These are phyloP conservation scores for Lipomyces orientalis DNA, from an alignment of 805 yeast genomes.

Conservation along the genomic window DNA sequence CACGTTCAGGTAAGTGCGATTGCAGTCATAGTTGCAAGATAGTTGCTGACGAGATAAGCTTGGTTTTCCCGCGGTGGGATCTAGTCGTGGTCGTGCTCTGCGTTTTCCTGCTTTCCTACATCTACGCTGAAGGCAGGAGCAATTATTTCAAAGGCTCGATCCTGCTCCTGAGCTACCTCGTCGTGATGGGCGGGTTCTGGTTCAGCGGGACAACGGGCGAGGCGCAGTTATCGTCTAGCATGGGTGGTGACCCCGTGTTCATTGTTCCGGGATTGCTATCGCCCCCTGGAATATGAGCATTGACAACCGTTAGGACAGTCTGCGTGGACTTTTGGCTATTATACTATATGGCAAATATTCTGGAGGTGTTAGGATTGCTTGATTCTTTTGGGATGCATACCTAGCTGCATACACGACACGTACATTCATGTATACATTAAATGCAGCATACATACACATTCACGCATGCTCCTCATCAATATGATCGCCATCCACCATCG, in stretches of 20 bases:
- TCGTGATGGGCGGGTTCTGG: conserved; percentile 81
- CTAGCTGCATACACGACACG: neutral
- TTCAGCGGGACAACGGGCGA: conserved; percentile 55
- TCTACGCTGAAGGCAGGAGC: conserved; percentile 95
- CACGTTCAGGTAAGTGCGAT: conserved; percentile 34
- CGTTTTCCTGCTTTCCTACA: conserved; percentile 86
- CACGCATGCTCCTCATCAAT: neutral
- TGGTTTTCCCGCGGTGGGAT: conserved; percentile 96
- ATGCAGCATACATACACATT: too few species aligned
- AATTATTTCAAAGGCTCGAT: conserved; percentile 92
- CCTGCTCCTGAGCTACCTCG: conserved; percentile 75
- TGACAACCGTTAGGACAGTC: neutral
- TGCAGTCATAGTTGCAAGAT: neutral
- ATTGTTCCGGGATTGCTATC: conserved; percentile 41
- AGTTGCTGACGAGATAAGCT: conserved; percentile 48
- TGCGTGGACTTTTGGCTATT: neutral
- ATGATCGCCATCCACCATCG: neutral
- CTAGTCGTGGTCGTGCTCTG: conserved; percentile 82
- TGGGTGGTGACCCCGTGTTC: conserved; percentile 7
- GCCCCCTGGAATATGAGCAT: neutral
- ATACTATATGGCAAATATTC: neutral
- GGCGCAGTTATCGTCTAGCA: conserved; percentile 31
- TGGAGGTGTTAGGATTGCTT: neutral
- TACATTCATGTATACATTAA: too few species aligned
- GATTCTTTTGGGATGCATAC: neutral